Evolutionary conservation across 2,329 filamentous ascomycete species (phyloP).

Genomic region (Neofusicoccum sp.): DNA sequence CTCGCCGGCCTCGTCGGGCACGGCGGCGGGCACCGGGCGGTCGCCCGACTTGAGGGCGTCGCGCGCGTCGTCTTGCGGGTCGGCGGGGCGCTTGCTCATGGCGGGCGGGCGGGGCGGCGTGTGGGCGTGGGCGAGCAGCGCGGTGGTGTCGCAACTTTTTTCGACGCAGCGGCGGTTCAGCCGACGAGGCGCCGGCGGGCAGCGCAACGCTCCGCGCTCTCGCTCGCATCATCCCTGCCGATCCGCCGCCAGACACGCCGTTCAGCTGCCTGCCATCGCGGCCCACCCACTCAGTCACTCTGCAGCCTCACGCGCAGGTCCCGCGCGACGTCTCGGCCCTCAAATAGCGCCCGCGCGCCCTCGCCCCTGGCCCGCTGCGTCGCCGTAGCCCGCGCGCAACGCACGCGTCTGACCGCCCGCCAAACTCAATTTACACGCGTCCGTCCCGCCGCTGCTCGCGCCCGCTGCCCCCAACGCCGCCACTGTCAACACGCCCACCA

Average conservation of each 20-base stretch:
- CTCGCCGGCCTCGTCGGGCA: conserved; percentile 58
- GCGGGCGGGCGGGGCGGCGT: conserved; percentile 19
- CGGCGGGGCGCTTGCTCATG: conserved; percentile 63
- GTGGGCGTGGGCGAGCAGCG: not conserved
- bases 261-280: conserved; percentile 13
- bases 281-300: conserved; percentile 13
- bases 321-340: conserved; percentile 1
- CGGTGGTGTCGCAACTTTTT: conserved; percentile 17
- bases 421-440: conserved; percentile 3
- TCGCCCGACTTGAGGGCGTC: conserved; percentile 62
- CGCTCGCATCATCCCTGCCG: conserved; percentile 15
- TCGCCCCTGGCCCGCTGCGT: not conserved
- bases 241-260: not conserved
- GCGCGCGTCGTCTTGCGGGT: conserved; percentile 49
- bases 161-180: not conserved
- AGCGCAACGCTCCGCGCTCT: not conserved
- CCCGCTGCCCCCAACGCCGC: conserved; percentile 10
- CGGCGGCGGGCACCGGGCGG: conserved; percentile 51
- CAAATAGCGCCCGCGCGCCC: not conserved
- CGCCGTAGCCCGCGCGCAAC: too few species aligned
- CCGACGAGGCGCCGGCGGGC: not conserved
- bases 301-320: conserved; percentile 10
- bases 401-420: not conserved
- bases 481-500: conserved; percentile 6
- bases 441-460: conserved; percentile 1